A percentile compares a stretch with the other conserved stretches of the same genome.
phyloP scores from a whole-genome alignment of 2,329 filamentous ascomycete genomes.

The Endothia cerciana region DNA sequence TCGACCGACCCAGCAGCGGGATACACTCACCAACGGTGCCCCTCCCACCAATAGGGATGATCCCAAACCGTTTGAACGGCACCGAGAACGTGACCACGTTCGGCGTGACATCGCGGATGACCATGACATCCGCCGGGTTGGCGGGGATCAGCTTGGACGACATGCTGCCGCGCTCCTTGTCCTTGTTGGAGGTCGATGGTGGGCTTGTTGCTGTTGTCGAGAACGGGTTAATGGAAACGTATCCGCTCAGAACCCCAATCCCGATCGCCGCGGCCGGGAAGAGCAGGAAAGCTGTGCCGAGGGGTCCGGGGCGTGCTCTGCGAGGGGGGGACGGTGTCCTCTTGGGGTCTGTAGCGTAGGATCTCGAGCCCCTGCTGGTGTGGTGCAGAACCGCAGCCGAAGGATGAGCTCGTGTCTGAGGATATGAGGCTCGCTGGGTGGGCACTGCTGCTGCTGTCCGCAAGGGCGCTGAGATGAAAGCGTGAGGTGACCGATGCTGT shows the following conservation, averaged over 20 bases:
- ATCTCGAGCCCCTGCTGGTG: not conserved
- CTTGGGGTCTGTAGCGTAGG: not conserved
- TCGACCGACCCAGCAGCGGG: not conserved
- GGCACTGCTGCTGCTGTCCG: not conserved
- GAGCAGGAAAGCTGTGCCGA: slow-evolving; percentile 25
- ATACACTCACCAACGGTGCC: slow-evolving; percentile 73
- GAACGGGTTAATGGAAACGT: slow-evolving; percentile 26
- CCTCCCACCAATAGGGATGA: slow-evolving; percentile 81
- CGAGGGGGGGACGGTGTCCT: not conserved
- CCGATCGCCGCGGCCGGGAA: slow-evolving; percentile 28
- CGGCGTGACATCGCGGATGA: slow-evolving; percentile 82
- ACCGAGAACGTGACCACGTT: slow-evolving; percentile 78
- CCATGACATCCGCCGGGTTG: slow-evolving; percentile 83
- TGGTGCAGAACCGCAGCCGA: not conserved
- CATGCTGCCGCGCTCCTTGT: slow-evolving; percentile 46
- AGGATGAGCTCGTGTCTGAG: not conserved
- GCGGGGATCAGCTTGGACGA: slow-evolving; percentile 66
- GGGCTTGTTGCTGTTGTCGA: slow-evolving; percentile 9
- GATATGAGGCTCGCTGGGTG: not conserved
- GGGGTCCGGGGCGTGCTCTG: slow-evolving; percentile 11
- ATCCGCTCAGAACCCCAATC: slow-evolving; percentile 19
- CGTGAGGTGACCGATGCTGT: not conserved
- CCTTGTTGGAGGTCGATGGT: not conserved
- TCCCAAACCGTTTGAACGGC: slow-evolving; percentile 82
- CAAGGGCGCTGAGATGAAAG: not conserved